phyloP scores from a whole-genome alignment of 768 basidiomycete species.

The Pleurotus citrinopileatus region DNA sequence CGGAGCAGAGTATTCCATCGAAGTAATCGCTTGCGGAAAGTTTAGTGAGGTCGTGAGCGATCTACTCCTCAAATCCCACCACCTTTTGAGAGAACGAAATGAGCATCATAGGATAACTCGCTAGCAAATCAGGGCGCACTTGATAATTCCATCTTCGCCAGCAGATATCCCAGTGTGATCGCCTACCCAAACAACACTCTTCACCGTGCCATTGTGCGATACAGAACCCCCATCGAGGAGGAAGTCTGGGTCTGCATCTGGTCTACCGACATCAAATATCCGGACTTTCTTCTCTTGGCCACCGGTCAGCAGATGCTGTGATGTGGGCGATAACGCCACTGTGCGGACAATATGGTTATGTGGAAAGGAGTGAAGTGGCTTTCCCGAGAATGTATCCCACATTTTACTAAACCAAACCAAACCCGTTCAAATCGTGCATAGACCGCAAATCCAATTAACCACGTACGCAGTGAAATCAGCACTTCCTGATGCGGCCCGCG shows the following conservation, averaged over 20 bases:
- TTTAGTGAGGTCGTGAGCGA: slow-evolving; percentile 65
- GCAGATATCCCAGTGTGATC: slow-evolving; percentile 86
- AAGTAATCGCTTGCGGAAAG: slow-evolving; percentile 81
- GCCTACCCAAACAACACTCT: slow-evolving; percentile 92
- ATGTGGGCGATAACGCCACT: slow-evolving; percentile 77
- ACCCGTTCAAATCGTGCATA: slow-evolving; percentile 14
- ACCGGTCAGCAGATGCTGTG: slow-evolving; percentile 77
- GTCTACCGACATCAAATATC: slow-evolving; percentile 84
- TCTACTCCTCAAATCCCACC: slow-evolving; percentile 93
- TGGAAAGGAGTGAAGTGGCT: slow-evolving; percentile 90
- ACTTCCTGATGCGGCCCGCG: slow-evolving; percentile 87
- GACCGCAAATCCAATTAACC: slow-evolving; percentile 1
- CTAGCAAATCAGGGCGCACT: slow-evolving; percentile 44
- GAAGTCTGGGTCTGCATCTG: slow-evolving; percentile 86
- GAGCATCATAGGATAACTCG: slow-evolving; percentile 1
- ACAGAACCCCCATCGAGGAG: slow-evolving; percentile 58
- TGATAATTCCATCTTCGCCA: slow-evolving; percentile 88
- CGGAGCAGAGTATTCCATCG: slow-evolving; percentile 86
- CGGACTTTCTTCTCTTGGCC: slow-evolving; percentile 98
- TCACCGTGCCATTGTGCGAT: slow-evolving; percentile 87
- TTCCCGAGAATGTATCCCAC: slow-evolving; percentile 92
- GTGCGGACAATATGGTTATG: slow-evolving; percentile 98
- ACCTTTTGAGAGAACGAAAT: slow-evolving; percentile 45
- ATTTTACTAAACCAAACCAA: slow-evolving; percentile 62
- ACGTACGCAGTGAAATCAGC: slow-evolving; percentile 97